phyloP scores from a whole-genome alignment of 2,329 filamentous ascomycete species.

The Ceratocystis cacaofunesta region DNA sequence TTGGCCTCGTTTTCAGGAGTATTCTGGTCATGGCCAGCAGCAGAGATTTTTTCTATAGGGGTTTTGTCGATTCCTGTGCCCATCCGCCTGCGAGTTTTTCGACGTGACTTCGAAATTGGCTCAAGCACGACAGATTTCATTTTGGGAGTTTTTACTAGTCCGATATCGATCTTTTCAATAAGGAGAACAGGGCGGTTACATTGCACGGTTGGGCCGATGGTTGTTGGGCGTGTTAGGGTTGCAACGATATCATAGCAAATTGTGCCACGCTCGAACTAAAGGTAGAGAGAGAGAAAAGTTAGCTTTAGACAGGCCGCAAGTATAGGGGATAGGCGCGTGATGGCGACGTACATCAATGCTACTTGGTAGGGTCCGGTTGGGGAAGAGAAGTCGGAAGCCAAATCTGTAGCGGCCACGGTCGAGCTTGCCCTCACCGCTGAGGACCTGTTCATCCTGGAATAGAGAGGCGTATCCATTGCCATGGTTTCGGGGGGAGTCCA shows the following conservation, averaged over 20 bases:
- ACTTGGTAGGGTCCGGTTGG: conserved; percentile 58
- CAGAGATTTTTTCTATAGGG: conserved; percentile 5
- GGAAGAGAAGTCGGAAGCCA: conserved; percentile 59
- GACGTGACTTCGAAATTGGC: conserved; percentile 54
- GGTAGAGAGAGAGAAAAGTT: background rate
- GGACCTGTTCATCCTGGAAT: conserved; percentile 67
- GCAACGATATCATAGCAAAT: conserved; percentile 85
- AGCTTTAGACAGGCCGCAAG: background rate
- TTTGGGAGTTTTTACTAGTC: conserved; percentile 55
- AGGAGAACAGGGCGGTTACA: conserved; percentile 72
- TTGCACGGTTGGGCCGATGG: conserved; percentile 63
- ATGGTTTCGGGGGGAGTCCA: conserved; percentile 37
- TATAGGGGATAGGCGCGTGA: background rate
- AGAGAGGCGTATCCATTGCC: conserved; percentile 67
- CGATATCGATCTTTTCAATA: conserved; percentile 73
- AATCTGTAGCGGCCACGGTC: conserved; percentile 66
- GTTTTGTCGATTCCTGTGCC: conserved; percentile 7
- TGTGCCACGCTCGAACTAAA: conserved; percentile 83
- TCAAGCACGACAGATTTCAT: conserved; percentile 76
- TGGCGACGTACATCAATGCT: conserved; percentile 69
- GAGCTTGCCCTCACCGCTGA: conserved; percentile 64
- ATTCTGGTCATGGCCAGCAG: background rate
- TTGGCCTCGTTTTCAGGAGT: conserved; percentile 16
- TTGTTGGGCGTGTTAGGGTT: conserved; percentile 75
- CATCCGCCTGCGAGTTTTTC: conserved; percentile 30